Conservation (phyloP, 1,284 basidiomycete genomes). For the Boletellus dicymbophilus region DNA sequence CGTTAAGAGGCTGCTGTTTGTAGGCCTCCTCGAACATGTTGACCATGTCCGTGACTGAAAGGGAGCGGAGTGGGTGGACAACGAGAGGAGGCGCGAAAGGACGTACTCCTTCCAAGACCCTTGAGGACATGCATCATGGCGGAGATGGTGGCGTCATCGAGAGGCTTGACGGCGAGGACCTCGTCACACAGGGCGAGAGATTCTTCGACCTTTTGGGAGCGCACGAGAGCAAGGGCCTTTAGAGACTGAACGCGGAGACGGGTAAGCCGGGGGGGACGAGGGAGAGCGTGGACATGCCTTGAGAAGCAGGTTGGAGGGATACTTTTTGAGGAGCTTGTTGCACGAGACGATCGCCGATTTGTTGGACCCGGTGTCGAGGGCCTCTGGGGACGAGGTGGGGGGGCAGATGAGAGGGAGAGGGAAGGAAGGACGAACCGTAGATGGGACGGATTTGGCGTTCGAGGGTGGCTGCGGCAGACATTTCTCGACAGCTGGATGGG, state of each 20-base stretch:
- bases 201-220: slow-evolving; percentile 81
- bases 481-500: slow-evolving; percentile 14
- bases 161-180: slow-evolving; percentile 67
- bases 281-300: slow-evolving; percentile 49
- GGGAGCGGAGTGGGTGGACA: slow-evolving; percentile 1
- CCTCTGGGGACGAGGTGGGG: slow-evolving; percentile 50
- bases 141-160: slow-evolving; percentile 68
- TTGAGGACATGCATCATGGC: slow-evolving; percentile 82
- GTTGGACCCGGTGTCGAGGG: slow-evolving; percentile 81
- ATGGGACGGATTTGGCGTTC: slow-evolving; percentile 81
- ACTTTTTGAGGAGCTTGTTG: slow-evolving; percentile 83
- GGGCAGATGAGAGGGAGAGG: no score
- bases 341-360: slow-evolving; percentile 82
- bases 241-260: slow-evolving; percentile 50
- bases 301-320: slow-evolving; percentile 69
- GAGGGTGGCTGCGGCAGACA: slow-evolving; percentile 50
- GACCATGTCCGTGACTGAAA: slow-evolving; percentile 71
- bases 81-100: not conserved
- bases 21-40: slow-evolving; percentile 81
- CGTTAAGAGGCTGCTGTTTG: slow-evolving; percentile 75
- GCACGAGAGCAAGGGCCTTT: slow-evolving; percentile 81
- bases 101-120: slow-evolving; percentile 73
- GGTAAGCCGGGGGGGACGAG: not conserved
- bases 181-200: slow-evolving; percentile 78
- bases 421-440: slow-evolving; percentile 54